Conservation (phyloP, 164 flowering plant species). For the Taxillus chinensis region DNA sequence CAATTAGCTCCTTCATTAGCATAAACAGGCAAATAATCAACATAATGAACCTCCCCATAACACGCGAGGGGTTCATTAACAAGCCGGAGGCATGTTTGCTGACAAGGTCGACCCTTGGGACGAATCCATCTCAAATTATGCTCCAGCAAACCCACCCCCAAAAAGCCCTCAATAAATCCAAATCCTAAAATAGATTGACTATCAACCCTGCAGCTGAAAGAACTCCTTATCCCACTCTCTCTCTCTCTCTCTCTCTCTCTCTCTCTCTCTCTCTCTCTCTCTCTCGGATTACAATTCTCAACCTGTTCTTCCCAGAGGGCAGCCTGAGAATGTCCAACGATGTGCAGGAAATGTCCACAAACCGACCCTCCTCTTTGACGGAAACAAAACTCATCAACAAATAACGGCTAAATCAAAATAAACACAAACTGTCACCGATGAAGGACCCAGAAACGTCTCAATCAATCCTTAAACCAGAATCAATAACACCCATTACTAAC, state of each 20-base stretch:
- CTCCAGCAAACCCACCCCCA: background rate
- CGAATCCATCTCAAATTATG: conserved; percentile 44
- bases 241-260: no score
- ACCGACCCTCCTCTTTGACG: conserved; percentile 24
- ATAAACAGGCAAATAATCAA: conserved; percentile 70
- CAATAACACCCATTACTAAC: no score
- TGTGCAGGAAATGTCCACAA: conserved; percentile 29
- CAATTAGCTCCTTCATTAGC: conserved; percentile 65
- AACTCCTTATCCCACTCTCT: conserved; percentile 88
- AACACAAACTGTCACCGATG: no score
- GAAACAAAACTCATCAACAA: conserved; percentile 45
- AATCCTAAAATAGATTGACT: conserved; percentile 3
- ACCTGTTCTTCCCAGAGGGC: conserved; percentile 23
- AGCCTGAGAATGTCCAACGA: conserved; percentile 41
- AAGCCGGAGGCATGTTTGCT: conserved; percentile 53
- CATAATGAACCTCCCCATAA: conserved; percentile 22
- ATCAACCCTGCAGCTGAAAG: conserved; percentile 57
- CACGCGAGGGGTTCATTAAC: conserved; percentile 42
- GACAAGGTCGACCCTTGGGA: conserved; percentile 69
- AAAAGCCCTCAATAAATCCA: background rate
- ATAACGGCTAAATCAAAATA: no score
- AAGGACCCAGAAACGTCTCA: no score
- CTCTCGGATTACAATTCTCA: conserved; percentile 42
- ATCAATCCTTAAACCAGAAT: no score
- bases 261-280: no score